Base-by-base conservation (phyloP, 2,329 filamentous ascomycete species). In the Hypoxylon rubiginosum region DNA sequence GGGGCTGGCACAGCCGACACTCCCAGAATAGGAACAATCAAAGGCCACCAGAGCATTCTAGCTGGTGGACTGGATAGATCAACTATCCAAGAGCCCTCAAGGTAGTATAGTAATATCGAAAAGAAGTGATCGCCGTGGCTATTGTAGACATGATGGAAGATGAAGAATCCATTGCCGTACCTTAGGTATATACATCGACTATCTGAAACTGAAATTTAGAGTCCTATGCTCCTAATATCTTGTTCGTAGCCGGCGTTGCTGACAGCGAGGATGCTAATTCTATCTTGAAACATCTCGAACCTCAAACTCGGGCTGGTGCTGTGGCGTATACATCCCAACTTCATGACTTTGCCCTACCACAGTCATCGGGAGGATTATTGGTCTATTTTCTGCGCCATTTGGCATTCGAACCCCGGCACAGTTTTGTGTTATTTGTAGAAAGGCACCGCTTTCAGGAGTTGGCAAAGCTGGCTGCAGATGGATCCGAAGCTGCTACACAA, bases 1-100 rank as follows among this genome's bases (percentile, higher is more conserved):
- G 69, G 67, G 28, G 67, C 62, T 51, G 69, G 67, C 41, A 62
- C 65, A 10, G 68, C 73, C 21, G 66, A 50, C n/a, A 69, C 71
- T 17, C 61, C 60, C 28, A 67, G 46, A 49, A 64, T 48, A 19
- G 50, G 32, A 46, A 61, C 41, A 17, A 59, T 21, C 21, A 66
- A 46, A 48, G 63, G 24, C 19, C n/a, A 63, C 58, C 49, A 64
- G 43, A 63, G 24, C 58, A 64, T 66, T 51, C 15, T 51, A 41
- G 24, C 34, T 4, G 50, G 58, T 13, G 57, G 45, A 17, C 24
- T 49, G 48, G 58, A 60, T 67, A 69, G 62, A 43, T 63, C 64
- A 62, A 59, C 62, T 71, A 69, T 58, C 61, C 39, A 11, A 17
- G 56, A 41, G 24, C 59, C 51, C 48, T 43, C 19, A 11, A 43